Evolutionary conservation across 2,329 filamentous ascomycete species (phyloP).

Genomic region (Drechslera avenae): DNA sequence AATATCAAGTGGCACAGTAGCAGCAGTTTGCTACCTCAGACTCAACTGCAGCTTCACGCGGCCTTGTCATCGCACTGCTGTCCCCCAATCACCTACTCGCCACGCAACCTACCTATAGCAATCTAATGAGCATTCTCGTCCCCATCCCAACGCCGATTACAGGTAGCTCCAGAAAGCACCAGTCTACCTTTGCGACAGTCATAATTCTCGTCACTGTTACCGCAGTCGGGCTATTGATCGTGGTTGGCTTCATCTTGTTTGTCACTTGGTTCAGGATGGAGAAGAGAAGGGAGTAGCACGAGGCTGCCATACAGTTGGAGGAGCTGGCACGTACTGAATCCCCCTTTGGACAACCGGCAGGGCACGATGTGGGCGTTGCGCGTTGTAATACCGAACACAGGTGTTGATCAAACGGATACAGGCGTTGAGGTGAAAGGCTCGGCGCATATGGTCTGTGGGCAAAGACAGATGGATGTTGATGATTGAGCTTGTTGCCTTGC

Average conservation of each 20-base stretch:
- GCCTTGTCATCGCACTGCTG: neutral
- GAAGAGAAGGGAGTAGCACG: conserved; percentile 1
- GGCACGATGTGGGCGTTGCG: neutral
- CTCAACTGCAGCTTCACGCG: neutral
- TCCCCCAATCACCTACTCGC: neutral
- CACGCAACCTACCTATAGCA: neutral
- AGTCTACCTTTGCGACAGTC: neutral
- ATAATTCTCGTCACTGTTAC: neutral
- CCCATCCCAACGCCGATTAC: neutral
- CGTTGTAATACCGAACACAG: neutral
- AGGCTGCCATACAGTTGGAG: neutral
- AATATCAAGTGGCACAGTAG: neutral
- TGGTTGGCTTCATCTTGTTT: neutral
- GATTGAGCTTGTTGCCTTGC: neutral
- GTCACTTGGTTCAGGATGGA: conserved; percentile 4
- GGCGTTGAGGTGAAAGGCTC: neutral
- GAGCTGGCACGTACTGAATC: neutral
- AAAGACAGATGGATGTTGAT: neutral
- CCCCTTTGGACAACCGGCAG: neutral
- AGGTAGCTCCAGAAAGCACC: neutral
- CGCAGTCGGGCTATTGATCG: neutral
- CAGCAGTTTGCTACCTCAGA: no score
- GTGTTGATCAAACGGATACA: neutral
- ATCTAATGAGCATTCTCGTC: neutral
- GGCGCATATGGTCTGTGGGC: neutral